Percentiles rank a stretch among this genome's conserved stretches.
Conservation (phyloP, 208 protist genomes). For the Trypanosoma melophagium region DNA sequence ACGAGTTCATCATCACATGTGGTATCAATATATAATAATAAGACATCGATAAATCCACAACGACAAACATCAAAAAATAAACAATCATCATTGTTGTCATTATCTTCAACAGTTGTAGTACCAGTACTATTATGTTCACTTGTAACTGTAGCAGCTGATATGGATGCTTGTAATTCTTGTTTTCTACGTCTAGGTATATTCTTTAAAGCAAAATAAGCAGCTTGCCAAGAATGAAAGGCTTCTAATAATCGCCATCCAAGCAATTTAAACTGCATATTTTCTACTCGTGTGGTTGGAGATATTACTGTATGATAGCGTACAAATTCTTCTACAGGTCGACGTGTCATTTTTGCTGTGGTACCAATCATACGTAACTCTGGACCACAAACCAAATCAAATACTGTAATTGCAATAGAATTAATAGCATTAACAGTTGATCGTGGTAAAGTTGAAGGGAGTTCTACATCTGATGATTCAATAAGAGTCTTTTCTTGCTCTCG, state of each 20-base stretch:
- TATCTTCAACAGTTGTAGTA: too few species aligned
- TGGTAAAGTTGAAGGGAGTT: conserved; percentile 20
- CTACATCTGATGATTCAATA: not conserved
- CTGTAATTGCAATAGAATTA: conserved; percentile 48
- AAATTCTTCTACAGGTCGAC: conserved; percentile 28
- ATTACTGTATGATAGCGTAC: conserved; percentile 57
- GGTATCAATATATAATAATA: conserved; percentile 73
- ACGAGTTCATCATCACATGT: conserved; percentile 46
- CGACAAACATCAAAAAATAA: conserved; percentile 52
- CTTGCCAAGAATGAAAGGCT: conserved; percentile 67
- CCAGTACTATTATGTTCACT: not conserved
- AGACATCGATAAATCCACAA: conserved; percentile 62
- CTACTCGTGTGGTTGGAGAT: conserved; percentile 49
- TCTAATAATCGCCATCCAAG: conserved; percentile 76
- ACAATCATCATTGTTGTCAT: conserved; percentile 22
- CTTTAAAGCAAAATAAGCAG: conserved; percentile 30
- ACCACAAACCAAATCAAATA: conserved; percentile 74
- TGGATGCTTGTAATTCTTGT: not conserved
- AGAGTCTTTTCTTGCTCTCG: conserved; percentile 4
- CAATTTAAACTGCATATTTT: conserved; percentile 73
- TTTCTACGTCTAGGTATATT: conserved; percentile 2
- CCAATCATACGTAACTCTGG: conserved; percentile 45
- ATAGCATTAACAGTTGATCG: conserved; percentile 50
- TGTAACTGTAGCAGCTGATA: not conserved
- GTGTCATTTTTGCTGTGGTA: conserved; percentile 7